Evolutionary conservation across 2,329 filamentous ascomycete genomes (phyloP).

Genomic region (Fusarium sarcochroum): DNA sequence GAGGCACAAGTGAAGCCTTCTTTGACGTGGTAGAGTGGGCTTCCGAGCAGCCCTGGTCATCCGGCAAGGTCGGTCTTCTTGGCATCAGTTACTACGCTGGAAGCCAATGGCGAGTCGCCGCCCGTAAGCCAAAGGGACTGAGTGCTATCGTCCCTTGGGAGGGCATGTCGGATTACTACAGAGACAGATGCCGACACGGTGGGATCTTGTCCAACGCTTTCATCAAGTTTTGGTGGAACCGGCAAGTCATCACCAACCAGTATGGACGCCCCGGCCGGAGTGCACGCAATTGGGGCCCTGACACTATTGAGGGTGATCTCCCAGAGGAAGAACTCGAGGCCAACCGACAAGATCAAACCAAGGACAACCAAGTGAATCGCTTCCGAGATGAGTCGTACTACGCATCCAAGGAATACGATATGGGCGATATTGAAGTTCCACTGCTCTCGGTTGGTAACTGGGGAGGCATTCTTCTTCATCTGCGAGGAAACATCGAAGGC

Average conservation of each 20-base stretch:
- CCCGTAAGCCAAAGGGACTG: slow-evolving; percentile 61
- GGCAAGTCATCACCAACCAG: slow-evolving; percentile 66
- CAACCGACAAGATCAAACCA: slow-evolving; percentile 64
- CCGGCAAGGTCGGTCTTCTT: slow-evolving; percentile 63
- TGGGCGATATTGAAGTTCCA: slow-evolving; percentile 77
- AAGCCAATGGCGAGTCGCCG: slow-evolving; percentile 64
- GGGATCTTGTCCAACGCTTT: slow-evolving; percentile 72
- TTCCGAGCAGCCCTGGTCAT: slow-evolving; percentile 60
- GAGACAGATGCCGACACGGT: slow-evolving; percentile 72
- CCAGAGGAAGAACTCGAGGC: slow-evolving; percentile 63
- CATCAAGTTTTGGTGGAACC: slow-evolving; percentile 57
- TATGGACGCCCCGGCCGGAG: slow-evolving; percentile 70
- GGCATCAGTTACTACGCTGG: slow-evolving; percentile 65
- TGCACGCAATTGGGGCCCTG: slow-evolving; percentile 65
- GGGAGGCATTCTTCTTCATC: slow-evolving; percentile 78
- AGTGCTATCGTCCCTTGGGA: slow-evolving; percentile 65
- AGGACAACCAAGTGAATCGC: slow-evolving; percentile 62
- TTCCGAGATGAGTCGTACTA: slow-evolving; percentile 77
- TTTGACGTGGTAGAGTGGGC: slow-evolving; percentile 66
- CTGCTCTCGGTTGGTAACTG: slow-evolving; percentile 78
- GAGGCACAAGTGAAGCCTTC: slow-evolving; percentile 63
- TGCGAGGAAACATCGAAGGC: slow-evolving; percentile 78
- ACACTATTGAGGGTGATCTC: slow-evolving; percentile 72
- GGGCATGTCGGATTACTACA: slow-evolving; percentile 68
- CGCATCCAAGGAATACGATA: slow-evolving; percentile 73